These are phyloP conservation scores for Claviceps humidiphila DNA, from an alignment of 2,329 filamentous ascomycete species.

Conservation along the genomic window DNA sequence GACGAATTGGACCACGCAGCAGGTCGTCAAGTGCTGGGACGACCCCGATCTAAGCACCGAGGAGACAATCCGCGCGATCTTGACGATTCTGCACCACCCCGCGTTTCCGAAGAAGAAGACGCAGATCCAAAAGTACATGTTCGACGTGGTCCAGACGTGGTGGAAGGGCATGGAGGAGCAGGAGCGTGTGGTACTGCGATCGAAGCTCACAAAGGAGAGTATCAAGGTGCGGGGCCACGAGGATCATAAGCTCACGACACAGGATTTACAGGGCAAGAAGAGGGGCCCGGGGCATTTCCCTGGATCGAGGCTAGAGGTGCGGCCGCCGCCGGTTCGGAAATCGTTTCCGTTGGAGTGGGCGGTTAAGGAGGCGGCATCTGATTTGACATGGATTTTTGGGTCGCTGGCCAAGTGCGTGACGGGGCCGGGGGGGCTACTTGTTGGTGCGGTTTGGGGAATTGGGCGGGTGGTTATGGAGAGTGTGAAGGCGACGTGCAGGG, in stretches of 20 bases:
- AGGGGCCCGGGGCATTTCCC: slow-evolving; percentile 15
- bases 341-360: slow-evolving; percentile 14
- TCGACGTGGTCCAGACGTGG: slow-evolving; percentile 65
- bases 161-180: slow-evolving; percentile 33
- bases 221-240: slow-evolving; percentile 15
- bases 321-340: slow-evolving; percentile 8
- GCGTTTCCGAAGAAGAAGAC: slow-evolving; percentile 57
- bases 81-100: slow-evolving; percentile 75
- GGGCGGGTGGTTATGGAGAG: neutral
- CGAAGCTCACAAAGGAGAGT: slow-evolving; percentile 15
- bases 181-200: slow-evolving; percentile 11
- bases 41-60: slow-evolving; percentile 53
- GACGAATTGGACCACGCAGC: slow-evolving; percentile 16
- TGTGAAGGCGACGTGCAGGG: neutral
- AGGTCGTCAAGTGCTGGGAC: slow-evolving; percentile 45
- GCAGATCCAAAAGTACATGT: slow-evolving; percentile 75
- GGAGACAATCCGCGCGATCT: slow-evolving; percentile 62
- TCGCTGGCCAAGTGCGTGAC: slow-evolving; percentile 8
- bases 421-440: neutral
- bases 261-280: slow-evolving; percentile 12
- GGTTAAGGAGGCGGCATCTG: slow-evolving; percentile 8
- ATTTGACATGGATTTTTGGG: slow-evolving; percentile 10
- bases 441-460: neutral
- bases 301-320: slow-evolving; percentile 13
- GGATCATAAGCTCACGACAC: slow-evolving; percentile 15